Evolutionary conservation across 306 rosid genomes (phyloP).

Genomic region (Leucaena leucocephala): DNA sequence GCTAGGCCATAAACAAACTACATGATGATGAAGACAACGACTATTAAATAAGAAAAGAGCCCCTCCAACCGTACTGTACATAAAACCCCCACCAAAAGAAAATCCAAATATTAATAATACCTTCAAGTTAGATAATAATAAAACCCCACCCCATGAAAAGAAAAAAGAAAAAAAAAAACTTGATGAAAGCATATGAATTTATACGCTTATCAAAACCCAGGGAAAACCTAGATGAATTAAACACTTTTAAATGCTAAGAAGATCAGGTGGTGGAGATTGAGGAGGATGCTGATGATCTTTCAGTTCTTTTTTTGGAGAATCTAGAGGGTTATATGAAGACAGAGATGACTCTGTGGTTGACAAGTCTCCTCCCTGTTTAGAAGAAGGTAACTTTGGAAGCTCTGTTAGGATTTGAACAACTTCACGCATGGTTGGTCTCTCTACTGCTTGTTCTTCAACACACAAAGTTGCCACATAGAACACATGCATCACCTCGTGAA

Average conservation of each 20-base stretch:
- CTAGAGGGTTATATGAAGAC: constrained; percentile 44
- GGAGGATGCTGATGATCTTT: constrained; percentile 56
- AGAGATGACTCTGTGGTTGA: constrained; percentile 52
- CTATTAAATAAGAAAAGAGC: constrained; percentile 35
- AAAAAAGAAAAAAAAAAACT: constrained; percentile 18
- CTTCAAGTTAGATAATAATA: constrained; percentile 50
- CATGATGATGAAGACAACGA: constrained; percentile 39
- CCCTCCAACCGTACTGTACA: constrained; percentile 78
- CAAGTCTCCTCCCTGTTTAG: constrained; percentile 57
- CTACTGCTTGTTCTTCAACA: constrained; percentile 75
- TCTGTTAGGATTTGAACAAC: constrained; percentile 82
- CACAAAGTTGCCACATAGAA: constrained; percentile 89
- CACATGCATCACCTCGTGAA: constrained; percentile 61
- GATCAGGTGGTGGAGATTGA: constrained; percentile 76
- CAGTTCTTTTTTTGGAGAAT: constrained; percentile 56
- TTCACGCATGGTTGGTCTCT: constrained; percentile 87
- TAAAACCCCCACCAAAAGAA: constrained; percentile 1
- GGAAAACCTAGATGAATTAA: constrained; percentile 37
- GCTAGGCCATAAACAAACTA: constrained; percentile 37
- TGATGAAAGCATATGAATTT: constrained; percentile 28
- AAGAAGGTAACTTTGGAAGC: constrained; percentile 66
- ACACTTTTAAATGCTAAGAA: constrained; percentile 79
- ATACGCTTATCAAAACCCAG: constrained; percentile 45
- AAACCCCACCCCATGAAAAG: constrained; percentile 43
- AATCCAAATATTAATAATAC: constrained; percentile 48